Percentiles rank a stretch among this genome's conserved stretches.
phyloP scores from a whole-genome alignment of 495 filamentous ascomycete species.

The Collariella sp. region DNA sequence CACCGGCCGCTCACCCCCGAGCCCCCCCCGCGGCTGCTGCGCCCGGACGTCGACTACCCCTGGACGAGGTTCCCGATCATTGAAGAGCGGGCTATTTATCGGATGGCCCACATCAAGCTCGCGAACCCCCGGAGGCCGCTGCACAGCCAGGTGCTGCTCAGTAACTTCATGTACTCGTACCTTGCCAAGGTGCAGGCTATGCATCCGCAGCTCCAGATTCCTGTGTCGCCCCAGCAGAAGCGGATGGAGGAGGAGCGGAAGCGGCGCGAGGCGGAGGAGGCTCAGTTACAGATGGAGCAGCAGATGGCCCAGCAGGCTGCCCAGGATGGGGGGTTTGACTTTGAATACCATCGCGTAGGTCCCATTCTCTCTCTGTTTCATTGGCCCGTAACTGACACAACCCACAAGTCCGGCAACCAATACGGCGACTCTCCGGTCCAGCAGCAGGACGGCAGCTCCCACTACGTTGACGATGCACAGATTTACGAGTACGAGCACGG shows the following conservation, averaged over 20 bases:
- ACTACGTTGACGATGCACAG: slow-evolving; percentile 40
- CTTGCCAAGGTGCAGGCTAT: slow-evolving; percentile 97
- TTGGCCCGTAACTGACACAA: background rate
- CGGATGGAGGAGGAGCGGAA: slow-evolving; percentile 55
- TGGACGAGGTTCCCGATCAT: slow-evolving; percentile 95
- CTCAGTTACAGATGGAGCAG: slow-evolving; percentile 36
- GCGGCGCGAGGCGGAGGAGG: slow-evolving; percentile 52
- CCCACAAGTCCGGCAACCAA: slow-evolving; percentile 31
- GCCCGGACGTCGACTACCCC: slow-evolving; percentile 83
- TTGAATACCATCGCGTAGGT: slow-evolving; percentile 47
- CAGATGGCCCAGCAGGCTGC: slow-evolving; percentile 39
- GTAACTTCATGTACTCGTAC: slow-evolving; percentile 99
- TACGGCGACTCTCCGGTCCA: slow-evolving; percentile 36
- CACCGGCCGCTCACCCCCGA: slow-evolving; percentile 73
- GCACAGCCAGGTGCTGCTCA: slow-evolving; percentile 92
- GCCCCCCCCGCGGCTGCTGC: slow-evolving; percentile 58
- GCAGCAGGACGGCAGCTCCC: slow-evolving; percentile 24
- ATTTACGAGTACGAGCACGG: slow-evolving; percentile 44
- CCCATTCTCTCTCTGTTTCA: background rate
- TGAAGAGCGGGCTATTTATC: slow-evolving; percentile 94
- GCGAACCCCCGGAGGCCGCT: slow-evolving; percentile 89
- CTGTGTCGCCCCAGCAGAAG: slow-evolving; percentile 55
- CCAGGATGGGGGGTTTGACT: slow-evolving; percentile 35
- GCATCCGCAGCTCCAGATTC: slow-evolving; percentile 84
- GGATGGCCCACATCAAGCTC: slow-evolving; percentile 98